Evolutionary conservation across 768 basidiomycete species (phyloP), one percentile per base, ranked within the genome.

Genomic region (Rubroboletus satanas): DNA sequence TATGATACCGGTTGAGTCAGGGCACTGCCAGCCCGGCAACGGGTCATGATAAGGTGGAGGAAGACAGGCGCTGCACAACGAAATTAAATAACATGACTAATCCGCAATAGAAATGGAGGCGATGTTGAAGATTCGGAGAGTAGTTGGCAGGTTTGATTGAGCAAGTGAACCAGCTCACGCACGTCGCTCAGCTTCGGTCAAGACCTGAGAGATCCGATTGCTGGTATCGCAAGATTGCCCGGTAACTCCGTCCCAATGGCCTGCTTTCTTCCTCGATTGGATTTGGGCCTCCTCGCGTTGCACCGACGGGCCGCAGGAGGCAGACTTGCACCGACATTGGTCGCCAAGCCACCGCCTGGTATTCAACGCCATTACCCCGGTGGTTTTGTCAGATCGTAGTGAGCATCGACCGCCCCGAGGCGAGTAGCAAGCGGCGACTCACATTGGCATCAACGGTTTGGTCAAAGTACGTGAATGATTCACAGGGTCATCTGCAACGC

Each of bases 1-100:
- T 37, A 15, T 35, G 48, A 54, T 31, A 38, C 52, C 33, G 39
- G 37, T 41, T 10, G 41, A 45, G 23, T 10, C 18, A n/a, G 11
- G 52, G 52, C 54, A 48, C 37, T 38, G 48, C 48, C 38, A 21
- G 8, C 11, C 23, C 45, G 18, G 32, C 36, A 43, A 51, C 46
- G 26, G 41, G 42, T 29, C 41, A 62, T 33, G 53, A 45, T 29
- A 55, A 23, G 17, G 49, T 43, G 61, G 60, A 45, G 45, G 5
- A 45, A 56, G 49, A 41, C 26, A 18, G 47, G 46, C 49, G n/a
- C n/a, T 31, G 26, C 12, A 11, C 11, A 4, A 3, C 14, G 26
- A 26, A 26, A 26, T 26, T 26, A 26, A 26, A 26, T 26, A 26
- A 5, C 3, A 26, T 23, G 21, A 42, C 12, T 42, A 31, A 38